Evolutionary conservation across 2,329 filamentous ascomycete species (phyloP).

Genomic region (Dactylellina leptospora): DNA sequence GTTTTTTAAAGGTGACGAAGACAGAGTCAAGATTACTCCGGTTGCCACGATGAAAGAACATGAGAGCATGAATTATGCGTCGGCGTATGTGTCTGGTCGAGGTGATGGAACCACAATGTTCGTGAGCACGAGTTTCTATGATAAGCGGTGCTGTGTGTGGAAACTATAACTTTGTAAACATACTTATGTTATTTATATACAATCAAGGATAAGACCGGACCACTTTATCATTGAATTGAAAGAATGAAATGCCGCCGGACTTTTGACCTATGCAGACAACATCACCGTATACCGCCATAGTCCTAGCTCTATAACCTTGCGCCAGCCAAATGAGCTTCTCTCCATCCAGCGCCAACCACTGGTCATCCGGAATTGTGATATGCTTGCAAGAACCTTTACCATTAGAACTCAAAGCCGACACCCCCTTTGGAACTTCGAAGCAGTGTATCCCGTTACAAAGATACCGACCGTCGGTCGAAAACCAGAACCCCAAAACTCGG

Average conservation of each 20-base stretch:
- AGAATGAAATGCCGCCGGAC: background rate
- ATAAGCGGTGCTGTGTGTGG: conserved; percentile 66
- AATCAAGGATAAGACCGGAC: too few species aligned
- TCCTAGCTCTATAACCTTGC: background rate
- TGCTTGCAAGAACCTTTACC: too few species aligned
- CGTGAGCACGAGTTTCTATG: conserved; percentile 65
- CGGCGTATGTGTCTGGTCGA: conserved; percentile 65
- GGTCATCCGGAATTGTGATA: too few species aligned
- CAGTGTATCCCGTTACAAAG: too few species aligned
- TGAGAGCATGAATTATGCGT: conserved; percentile 94
- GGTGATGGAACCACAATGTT: conserved; percentile 26
- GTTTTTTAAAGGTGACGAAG: conserved; percentile 75
- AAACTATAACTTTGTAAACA: too few species aligned
- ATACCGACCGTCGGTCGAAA: too few species aligned
- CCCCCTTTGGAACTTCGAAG: too few species aligned
- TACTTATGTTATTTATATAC: too few species aligned
- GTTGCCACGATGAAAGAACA: conserved; percentile 82
- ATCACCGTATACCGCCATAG: background rate
- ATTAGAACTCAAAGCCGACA: too few species aligned
- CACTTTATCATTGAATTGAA: conserved; percentile 52
- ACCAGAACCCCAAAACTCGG: too few species aligned
- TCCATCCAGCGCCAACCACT: background rate
- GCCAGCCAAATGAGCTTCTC: background rate
- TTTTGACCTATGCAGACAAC: background rate
- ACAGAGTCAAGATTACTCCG: conserved; percentile 65